These are phyloP conservation scores for Plectosphaerella plurivora DNA, from an alignment of 2,329 filamentous ascomycete genomes.

Conservation along the genomic window DNA sequence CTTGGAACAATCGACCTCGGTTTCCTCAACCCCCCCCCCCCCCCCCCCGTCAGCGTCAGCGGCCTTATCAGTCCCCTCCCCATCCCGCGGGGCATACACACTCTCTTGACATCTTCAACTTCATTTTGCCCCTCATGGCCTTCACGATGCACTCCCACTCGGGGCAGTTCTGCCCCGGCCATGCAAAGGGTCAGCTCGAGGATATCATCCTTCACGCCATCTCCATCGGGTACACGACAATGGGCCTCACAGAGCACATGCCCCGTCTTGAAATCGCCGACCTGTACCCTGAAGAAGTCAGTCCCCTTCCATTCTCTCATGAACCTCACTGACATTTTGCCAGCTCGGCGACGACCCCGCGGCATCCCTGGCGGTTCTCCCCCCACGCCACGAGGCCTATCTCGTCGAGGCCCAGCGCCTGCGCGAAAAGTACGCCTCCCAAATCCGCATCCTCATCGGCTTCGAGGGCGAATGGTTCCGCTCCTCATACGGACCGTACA, in stretches of 20 bases:
- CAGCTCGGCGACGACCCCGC: conserved; percentile 47
- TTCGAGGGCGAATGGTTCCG: conserved; percentile 95
- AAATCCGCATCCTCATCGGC: conserved; percentile 78
- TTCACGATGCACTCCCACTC: conserved; percentile 98
- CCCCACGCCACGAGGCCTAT: conserved; percentile 64
- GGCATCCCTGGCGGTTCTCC: conserved; percentile 42
- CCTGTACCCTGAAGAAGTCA: conserved; percentile 87
- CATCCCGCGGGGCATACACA: background rate
- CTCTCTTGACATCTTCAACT: background rate
- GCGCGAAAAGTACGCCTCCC: conserved; percentile 60
- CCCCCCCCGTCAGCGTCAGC: too few species aligned
- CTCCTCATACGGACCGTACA: conserved; percentile 51
- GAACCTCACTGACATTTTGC: conserved; percentile 8
- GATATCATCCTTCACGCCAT: conserved; percentile 79
- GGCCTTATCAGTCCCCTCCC: background rate
- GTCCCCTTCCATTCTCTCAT: conserved; percentile 3
- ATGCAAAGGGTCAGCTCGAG: conserved; percentile 82
- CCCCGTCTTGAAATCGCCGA: conserved; percentile 69
- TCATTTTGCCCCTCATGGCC: conserved; percentile 57
- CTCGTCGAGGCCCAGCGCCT: conserved; percentile 71
- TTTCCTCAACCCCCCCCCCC: background rate
- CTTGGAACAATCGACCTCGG: too few species aligned
- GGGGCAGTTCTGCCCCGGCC: conserved; percentile 89
- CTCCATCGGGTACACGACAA: conserved; percentile 70
- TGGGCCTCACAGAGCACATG: conserved; percentile 94